Evolutionary conservation across 768 basidiomycete species (phyloP).

Genomic region (Podaxis pistillaris): DNA sequence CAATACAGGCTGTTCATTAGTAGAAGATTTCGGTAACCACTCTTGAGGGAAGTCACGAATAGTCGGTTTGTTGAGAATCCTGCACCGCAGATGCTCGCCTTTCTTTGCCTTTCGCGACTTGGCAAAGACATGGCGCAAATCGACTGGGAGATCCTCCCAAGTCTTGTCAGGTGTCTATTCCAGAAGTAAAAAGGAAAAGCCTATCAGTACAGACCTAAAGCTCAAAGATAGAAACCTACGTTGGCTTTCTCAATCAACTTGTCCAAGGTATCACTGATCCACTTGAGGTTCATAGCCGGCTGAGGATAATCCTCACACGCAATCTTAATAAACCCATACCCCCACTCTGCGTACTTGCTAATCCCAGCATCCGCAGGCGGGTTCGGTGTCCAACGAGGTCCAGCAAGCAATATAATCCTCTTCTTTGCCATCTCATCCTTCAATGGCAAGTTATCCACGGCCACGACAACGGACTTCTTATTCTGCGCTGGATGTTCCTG

Average conservation of each 20-base stretch:
- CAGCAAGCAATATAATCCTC: conserved; percentile 87
- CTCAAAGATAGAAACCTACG: conserved; percentile 47
- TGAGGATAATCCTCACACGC: conserved; percentile 85
- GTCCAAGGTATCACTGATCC: conserved; percentile 87
- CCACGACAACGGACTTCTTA: conserved; percentile 73
- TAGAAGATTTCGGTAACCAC: conserved; percentile 59
- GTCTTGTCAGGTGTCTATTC: conserved; percentile 39
- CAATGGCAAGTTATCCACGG: conserved; percentile 74
- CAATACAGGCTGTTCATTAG: conserved; percentile 12
- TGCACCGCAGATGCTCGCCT: conserved; percentile 63
- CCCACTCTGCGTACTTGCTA: conserved; percentile 42
- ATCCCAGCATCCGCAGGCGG: conserved; percentile 72
- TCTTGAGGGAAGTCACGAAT: conserved; percentile 81
- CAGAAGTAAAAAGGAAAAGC: not conserved
- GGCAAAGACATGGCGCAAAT: conserved; percentile 75
- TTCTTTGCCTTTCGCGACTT: conserved; percentile 70
- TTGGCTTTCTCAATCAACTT: conserved; percentile 78
- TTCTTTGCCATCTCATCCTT: conserved; percentile 63
- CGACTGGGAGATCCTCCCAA: conserved; percentile 73
- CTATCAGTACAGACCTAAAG: conserved; percentile 12
- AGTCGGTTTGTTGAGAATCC: conserved; percentile 55
- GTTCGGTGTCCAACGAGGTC: conserved; percentile 78
- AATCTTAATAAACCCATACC: conserved; percentile 87
- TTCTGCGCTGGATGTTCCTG: conserved; percentile 69
- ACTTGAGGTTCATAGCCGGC: conserved; percentile 88